Evolutionary conservation across 495 filamentous ascomycete species (phyloP), one percentile per base, ranked within the genome.

Genomic region (Penicillium bialowiezense): DNA sequence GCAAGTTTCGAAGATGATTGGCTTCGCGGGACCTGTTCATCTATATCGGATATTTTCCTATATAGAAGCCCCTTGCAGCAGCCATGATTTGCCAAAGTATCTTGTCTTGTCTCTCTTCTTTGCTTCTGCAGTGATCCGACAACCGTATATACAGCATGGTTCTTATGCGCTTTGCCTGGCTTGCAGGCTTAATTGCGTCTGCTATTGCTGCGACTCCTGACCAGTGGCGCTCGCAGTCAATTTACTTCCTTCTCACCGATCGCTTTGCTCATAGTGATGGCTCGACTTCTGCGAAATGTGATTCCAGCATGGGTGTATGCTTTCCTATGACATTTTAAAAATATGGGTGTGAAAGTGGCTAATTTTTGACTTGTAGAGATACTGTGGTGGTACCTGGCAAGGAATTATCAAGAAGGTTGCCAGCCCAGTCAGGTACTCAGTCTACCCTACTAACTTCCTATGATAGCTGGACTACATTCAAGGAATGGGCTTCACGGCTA

Each of bases 171-270:
- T 38, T 54, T 26, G 42, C 46, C 5, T 51, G 48, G 43, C 48
- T 65, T 41, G 48, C 59, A 1, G 33, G 60, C 23, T 34, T 70
- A 10, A 14, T 49, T 5, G 41, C 61, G n/a, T 53, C 60, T 6
- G 58, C 61, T 3, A 46, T 69, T 29, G 74, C 73, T 2, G 69
- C 69, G 0, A 67, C 68, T 0, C 65, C 80, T 3, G 75, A 68
- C 7, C 65, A 78, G 48, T 87, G 84, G 84, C 74, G 83, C 21
- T 73, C 74, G 32, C 80, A 79, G 51, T 83, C 81, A 10, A 85
- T 90, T 51, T 91, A 90, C 58, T 86, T 88, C 59, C 74, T 88
- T 43, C 68, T 91, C 21, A 89, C 86, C 5, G 88, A 91, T 67
- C 79, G 89, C 9, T 86, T 91, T 53, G 87, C 82, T 15, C 80